Percentiles rank a stretch among this genome's conserved stretches.
Evolutionary conservation across 2,329 filamentous ascomycete species (phyloP).

Genomic region (Fonsecaea pedrosoi): DNA sequence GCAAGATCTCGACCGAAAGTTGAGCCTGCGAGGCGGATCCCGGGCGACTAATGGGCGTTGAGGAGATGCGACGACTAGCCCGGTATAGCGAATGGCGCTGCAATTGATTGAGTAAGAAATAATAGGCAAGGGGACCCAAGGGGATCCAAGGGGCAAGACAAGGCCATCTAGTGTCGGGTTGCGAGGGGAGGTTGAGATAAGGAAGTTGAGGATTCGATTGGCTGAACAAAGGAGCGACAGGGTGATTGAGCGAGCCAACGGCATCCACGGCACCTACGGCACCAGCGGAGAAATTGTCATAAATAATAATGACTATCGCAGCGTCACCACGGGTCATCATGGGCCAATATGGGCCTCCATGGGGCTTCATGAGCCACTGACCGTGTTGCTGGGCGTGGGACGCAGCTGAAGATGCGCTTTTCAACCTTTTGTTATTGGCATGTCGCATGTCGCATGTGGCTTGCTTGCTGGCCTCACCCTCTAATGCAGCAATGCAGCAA

Average conservation of each 20-base stretch:
- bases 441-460: neutral
- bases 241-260: neutral
- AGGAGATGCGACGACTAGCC: constrained; percentile 1
- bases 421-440: constrained; percentile 3
- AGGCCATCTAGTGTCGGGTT: constrained; percentile 20
- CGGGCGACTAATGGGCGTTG: constrained; percentile 20
- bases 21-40: constrained; percentile 20
- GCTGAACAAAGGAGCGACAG: neutral
- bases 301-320: no score
- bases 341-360: neutral
- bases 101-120: constrained; percentile 40
- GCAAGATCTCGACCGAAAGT: constrained; percentile 24
- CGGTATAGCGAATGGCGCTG: constrained; percentile 29
- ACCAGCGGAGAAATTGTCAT: constrained; percentile 7
- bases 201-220: constrained; percentile 18
- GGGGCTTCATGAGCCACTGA: neutral
- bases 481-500: constrained; percentile 4
- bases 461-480: neutral
- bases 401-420: neutral
- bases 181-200: constrained; percentile 31
- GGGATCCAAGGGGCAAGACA: no score
- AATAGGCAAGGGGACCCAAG: neutral
- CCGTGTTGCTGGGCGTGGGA: constrained; percentile 14
- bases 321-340: no score
- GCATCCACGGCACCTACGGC: no score